Evolutionary conservation across 2,329 filamentous ascomycete species (phyloP).

Genomic region (Colletotrichum shisoi): DNA sequence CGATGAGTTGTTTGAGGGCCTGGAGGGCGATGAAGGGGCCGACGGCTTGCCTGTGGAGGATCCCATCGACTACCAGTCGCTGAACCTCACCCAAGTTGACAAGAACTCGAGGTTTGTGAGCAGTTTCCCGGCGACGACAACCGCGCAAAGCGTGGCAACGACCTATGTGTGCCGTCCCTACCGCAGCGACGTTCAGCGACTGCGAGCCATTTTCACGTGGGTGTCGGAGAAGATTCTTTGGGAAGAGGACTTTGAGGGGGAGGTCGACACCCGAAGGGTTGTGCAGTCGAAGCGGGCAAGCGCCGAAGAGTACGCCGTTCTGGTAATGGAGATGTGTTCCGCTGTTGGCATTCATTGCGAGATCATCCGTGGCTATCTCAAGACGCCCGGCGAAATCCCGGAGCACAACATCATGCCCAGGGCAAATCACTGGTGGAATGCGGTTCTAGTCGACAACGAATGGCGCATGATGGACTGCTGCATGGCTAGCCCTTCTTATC

Average conservation of each 20-base stretch:
- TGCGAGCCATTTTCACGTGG: conserved; percentile 97
- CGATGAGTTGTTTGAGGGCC: conserved; percentile 83
- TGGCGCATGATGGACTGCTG: conserved; percentile 98
- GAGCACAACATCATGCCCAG: conserved; percentile 84
- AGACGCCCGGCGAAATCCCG: conserved; percentile 82
- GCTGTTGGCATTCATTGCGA: conserved; percentile 90
- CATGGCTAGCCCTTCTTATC: conserved; percentile 88
- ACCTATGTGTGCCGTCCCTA: conserved; percentile 94
- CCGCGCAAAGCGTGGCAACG: conserved; percentile 81
- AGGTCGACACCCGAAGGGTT: conserved; percentile 81
- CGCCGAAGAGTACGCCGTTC: conserved; percentile 84
- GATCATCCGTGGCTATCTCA: conserved; percentile 87
- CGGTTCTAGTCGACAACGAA: conserved; percentile 88
- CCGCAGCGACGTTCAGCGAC: conserved; percentile 87
- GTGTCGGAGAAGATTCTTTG: conserved; percentile 92
- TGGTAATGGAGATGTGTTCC: conserved; percentile 92
- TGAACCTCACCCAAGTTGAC: conserved; percentile 88
- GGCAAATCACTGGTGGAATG: conserved; percentile 98
- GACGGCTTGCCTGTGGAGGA: conserved; percentile 85
- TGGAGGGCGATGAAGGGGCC: conserved; percentile 88
- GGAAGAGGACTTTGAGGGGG: conserved; percentile 93
- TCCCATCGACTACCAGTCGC: conserved; percentile 79
- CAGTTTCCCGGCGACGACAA: conserved; percentile 81
- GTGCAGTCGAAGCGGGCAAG: conserved; percentile 85
- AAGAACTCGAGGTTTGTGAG: conserved; percentile 93